Conservation (phyloP, 768 basidiomycete species). For the Harrya chromipes region DNA sequence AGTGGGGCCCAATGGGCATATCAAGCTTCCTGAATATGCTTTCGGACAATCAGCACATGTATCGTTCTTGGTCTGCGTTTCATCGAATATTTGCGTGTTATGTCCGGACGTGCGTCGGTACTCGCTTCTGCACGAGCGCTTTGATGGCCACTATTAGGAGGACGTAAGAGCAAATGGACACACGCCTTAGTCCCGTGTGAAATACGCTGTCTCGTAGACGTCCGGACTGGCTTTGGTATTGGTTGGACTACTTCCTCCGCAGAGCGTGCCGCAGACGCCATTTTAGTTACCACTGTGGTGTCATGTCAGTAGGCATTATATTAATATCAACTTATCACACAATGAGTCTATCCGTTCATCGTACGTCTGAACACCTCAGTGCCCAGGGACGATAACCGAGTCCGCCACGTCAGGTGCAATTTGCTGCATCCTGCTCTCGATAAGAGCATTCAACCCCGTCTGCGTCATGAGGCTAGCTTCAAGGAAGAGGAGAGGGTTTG, state of each 20-base stretch:
- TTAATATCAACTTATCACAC: constrained; percentile 22
- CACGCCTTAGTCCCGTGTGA: constrained; percentile 9
- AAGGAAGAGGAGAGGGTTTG: not conserved
- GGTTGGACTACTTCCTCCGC: constrained; percentile 21
- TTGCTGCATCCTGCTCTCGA: constrained; percentile 34
- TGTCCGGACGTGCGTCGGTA: constrained; percentile 7
- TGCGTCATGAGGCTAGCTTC: constrained; percentile 17
- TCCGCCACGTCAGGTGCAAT: constrained; percentile 18
- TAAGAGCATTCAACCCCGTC: constrained; percentile 35
- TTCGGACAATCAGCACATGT: constrained; percentile 10
- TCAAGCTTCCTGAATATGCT: constrained; percentile 6
- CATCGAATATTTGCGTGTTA: constrained; percentile 23
- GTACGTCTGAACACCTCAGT: constrained; percentile 10
- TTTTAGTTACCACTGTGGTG: constrained; percentile 25
- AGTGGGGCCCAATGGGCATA: not conserved
- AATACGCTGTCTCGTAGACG: constrained; percentile 2
- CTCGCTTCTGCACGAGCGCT: constrained; percentile 7
- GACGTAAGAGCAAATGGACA: constrained; percentile 7
- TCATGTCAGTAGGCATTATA: constrained; percentile 29
- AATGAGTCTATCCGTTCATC: constrained; percentile 2
- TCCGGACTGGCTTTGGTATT: constrained; percentile 15
- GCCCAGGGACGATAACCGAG: constrained; percentile 11
- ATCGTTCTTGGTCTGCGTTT: constrained; percentile 18
- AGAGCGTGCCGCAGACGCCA: constrained; percentile 13
- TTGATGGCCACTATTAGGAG: constrained; percentile 2